phyloP scores from a whole-genome alignment of 2,329 filamentous ascomycete genomes.

The Corniculantispora saksenae region DNA sequence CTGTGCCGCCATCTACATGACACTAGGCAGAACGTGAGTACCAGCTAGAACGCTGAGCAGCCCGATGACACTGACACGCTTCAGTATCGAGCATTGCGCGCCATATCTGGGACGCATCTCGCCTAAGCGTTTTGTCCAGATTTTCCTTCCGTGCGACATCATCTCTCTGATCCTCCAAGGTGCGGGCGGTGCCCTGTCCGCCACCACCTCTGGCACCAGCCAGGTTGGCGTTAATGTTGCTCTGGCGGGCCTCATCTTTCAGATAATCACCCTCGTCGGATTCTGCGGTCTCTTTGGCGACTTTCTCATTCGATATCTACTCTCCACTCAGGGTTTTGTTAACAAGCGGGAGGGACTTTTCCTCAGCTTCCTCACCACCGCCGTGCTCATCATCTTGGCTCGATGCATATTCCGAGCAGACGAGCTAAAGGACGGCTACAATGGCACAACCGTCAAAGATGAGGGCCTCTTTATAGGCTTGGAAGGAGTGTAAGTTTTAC shows the following conservation, averaged over 20 bases:
- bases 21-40: constrained; percentile 43
- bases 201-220: constrained; percentile 36
- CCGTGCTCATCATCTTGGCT: constrained; percentile 61
- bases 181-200: constrained; percentile 56
- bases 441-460: constrained; percentile 54
- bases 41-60: too few species aligned
- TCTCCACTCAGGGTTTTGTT: constrained; percentile 27
- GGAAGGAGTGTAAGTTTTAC: not conserved
- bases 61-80: too few species aligned
- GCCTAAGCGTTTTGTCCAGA: constrained; percentile 45
- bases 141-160: constrained; percentile 57
- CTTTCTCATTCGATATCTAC: constrained; percentile 49
- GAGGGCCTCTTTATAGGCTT: constrained; percentile 36
- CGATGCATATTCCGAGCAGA: constrained; percentile 66
- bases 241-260: constrained; percentile 57
- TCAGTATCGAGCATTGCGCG: constrained; percentile 39
- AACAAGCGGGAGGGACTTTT: constrained; percentile 44
- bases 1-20: constrained; percentile 67
- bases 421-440: constrained; percentile 65
- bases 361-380: constrained; percentile 51
- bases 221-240: constrained; percentile 42
- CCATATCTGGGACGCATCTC: constrained; percentile 45
- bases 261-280: constrained; percentile 55
- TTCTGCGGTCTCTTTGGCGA: constrained; percentile 52
- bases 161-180: constrained; percentile 60